Evolutionary conservation across 2,329 filamentous ascomycete species (phyloP).

Genomic region (Xylariaceae sp.): DNA sequence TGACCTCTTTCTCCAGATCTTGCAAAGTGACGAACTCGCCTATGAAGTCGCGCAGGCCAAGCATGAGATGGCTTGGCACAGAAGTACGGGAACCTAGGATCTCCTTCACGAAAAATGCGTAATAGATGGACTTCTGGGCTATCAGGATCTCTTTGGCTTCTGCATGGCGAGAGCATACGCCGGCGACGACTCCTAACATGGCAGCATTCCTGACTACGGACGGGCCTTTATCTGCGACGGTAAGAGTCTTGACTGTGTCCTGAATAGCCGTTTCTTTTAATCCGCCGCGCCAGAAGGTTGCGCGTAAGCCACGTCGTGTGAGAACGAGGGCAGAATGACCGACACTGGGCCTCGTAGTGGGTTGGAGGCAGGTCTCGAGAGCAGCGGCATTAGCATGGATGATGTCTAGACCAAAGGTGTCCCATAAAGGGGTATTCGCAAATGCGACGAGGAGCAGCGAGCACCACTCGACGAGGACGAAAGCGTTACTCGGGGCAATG

Average conservation of each 20-base stretch:
- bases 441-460: conserved; percentile 70
- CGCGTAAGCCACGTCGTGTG: conserved; percentile 73
- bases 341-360: conserved; percentile 58
- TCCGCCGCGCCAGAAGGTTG: conserved; percentile 56
- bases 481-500: conserved; percentile 74
- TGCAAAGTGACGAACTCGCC: conserved; percentile 63
- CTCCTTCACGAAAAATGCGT: conserved; percentile 79
- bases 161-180: conserved; percentile 70
- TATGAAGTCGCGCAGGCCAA: conserved; percentile 78
- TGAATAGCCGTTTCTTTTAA: conserved; percentile 56
- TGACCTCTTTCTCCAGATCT: conserved; percentile 68
- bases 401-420: conserved; percentile 58
- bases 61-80: conserved; percentile 66
- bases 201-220: conserved; percentile 65
- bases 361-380: conserved; percentile 70
- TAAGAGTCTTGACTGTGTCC: conserved; percentile 60
- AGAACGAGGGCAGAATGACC: conserved; percentile 69
- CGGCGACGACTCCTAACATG: conserved; percentile 79
- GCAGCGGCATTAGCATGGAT: conserved; percentile 64
- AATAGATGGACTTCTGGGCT: conserved; percentile 63
- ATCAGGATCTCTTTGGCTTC: conserved; percentile 58
- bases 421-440: conserved; percentile 56
- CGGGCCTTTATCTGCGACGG: conserved; percentile 56
- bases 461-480: conserved; percentile 88
- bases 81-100: conserved; percentile 71